Evolutionary conservation across 495 filamentous ascomycete genomes (phyloP), one percentile per base, ranked within the genome.

Genomic region (Jackrogersella minutella): DNA sequence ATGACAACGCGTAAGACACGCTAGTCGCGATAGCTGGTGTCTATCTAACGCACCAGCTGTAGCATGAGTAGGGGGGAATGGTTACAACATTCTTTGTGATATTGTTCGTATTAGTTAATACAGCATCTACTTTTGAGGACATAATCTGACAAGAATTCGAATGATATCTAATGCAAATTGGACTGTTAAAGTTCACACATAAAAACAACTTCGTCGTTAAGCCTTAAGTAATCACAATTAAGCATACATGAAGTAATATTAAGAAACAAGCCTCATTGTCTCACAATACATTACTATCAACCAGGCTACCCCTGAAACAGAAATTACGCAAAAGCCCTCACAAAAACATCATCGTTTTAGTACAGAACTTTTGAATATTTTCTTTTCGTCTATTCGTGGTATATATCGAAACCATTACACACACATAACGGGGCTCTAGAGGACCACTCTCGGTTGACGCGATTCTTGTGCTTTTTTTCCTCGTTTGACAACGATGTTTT

Each of bases 331-430:
- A 50, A 19, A 50, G 14, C n/a, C 24, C 14, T 34, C 51, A 21
- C 39, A 8, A 59, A 34, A 36, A 37, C n/a, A n/a, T n/a, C n/a
- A n/a, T n/a, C n/a, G n/a, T n/a, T n/a, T n/a, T n/a, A n/a, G n/a
- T n/a, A n/a, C n/a, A 64, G 26, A 21, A 56, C 28, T 66, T 69
- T 64, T 56, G n/a, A 59, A 46, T 54, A 51, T 24, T 49, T 73
- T 73, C 64, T 65, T 66, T 65, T 74, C 59, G 71, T 75, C 71
- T 75, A 75, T 75, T 75, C 68, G 50, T 73, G 67, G 68, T 73
- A 75, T 46, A 9, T 73, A 67, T 75, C 61, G 33, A 55, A 47
- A 64, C 66, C 70, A 73, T 74, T 73, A 73, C 62, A 73, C 66
- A 65, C 62, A 62, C n/a, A n/a, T n/a, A n/a, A 30, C 57, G 40